These are phyloP conservation scores for Diplosphaera chodatii DNA, from an alignment of 139 green algal species.

Conservation along the genomic window DNA sequence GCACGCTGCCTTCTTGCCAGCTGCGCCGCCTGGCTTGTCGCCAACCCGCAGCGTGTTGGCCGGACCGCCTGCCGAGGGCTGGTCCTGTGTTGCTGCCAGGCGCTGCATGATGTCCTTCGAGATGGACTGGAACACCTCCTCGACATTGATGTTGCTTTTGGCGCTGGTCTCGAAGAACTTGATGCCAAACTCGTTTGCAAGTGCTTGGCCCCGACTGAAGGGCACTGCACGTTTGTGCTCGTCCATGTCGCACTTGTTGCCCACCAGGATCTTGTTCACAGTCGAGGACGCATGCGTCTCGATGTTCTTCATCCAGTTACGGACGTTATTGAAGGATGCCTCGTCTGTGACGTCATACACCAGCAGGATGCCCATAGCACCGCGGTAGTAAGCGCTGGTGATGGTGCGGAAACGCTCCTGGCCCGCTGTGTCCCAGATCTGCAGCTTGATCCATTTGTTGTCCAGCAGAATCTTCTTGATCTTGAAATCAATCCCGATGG, in stretches of 20 bases:
- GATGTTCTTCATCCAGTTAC: slow-evolving; percentile 98
- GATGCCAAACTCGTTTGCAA: slow-evolving; percentile 89
- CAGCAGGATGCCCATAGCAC: slow-evolving; percentile 93
- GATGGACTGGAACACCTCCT: slow-evolving; percentile 67
- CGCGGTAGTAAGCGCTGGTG: slow-evolving; percentile 94
- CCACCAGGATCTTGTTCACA: slow-evolving; percentile 94
- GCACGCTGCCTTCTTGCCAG: background rate
- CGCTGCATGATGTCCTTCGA: slow-evolving; percentile 56
- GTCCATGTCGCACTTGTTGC: slow-evolving; percentile 95
- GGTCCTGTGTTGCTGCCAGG: slow-evolving; percentile 36
- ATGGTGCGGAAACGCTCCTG: slow-evolving; percentile 98
- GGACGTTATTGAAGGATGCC: slow-evolving; percentile 92
- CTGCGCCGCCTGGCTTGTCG: background rate
- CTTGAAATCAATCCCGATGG: slow-evolving; percentile 99
- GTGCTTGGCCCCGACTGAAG: slow-evolving; percentile 59
- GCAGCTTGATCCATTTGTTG: slow-evolving; percentile 91
- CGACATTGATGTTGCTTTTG: slow-evolving; percentile 75
- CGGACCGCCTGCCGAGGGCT: slow-evolving; percentile 2
- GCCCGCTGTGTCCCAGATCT: slow-evolving; percentile 98
- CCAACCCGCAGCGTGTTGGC: background rate
- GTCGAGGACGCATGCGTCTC: slow-evolving; percentile 89
- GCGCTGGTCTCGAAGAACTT: slow-evolving; percentile 90
- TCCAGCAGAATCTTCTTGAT: slow-evolving; percentile 94
- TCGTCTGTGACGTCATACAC: slow-evolving; percentile 97
- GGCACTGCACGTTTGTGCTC: slow-evolving; percentile 77